Evolutionary conservation across 179 eudicot genomes (phyloP).

Genomic region (Spergularia azorica): DNA sequence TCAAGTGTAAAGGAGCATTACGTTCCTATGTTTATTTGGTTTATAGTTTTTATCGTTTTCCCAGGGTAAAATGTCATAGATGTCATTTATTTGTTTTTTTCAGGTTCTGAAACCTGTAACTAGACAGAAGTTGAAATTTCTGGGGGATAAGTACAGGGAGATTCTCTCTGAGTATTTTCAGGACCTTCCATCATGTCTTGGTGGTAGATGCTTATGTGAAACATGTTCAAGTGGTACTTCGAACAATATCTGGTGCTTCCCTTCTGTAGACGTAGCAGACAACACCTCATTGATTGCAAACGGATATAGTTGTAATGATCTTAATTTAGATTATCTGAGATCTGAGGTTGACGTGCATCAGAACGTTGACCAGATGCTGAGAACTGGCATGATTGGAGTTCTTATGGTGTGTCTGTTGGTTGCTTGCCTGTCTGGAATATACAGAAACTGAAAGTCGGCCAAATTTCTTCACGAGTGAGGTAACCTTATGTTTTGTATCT

Average conservation of each 20-base stretch:
- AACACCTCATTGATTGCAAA: conserved; percentile 26
- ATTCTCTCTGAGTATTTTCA: conserved; percentile 55
- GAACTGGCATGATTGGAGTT: conserved; percentile 65
- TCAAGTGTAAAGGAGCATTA: background rate
- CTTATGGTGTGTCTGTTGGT: conserved; percentile 63
- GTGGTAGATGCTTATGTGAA: conserved; percentile 61
- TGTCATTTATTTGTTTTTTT: conserved; percentile 14
- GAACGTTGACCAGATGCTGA: conserved; percentile 44
- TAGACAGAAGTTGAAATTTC: conserved; percentile 61
- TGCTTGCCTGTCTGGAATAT: conserved; percentile 54
- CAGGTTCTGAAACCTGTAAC: conserved; percentile 76
- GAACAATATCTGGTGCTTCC: conserved; percentile 13
- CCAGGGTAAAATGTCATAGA: background rate
- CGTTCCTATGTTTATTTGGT: background rate
- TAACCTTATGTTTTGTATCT: conserved; percentile 6
- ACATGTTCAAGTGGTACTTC: conserved; percentile 42
- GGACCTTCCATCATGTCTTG: conserved; percentile 66
- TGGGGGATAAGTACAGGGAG: conserved; percentile 54
- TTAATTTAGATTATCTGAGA: conserved; percentile 28
- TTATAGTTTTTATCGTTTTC: background rate
- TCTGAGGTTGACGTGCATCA: conserved; percentile 35
- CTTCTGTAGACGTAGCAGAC: conserved; percentile 20
- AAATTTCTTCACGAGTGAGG: conserved; percentile 34
- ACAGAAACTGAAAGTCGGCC: conserved; percentile 48
- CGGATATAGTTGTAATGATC: conserved; percentile 27